Conservation (phyloP, 176 grass and related monocot genomes). For the Carex pumila region DNA sequence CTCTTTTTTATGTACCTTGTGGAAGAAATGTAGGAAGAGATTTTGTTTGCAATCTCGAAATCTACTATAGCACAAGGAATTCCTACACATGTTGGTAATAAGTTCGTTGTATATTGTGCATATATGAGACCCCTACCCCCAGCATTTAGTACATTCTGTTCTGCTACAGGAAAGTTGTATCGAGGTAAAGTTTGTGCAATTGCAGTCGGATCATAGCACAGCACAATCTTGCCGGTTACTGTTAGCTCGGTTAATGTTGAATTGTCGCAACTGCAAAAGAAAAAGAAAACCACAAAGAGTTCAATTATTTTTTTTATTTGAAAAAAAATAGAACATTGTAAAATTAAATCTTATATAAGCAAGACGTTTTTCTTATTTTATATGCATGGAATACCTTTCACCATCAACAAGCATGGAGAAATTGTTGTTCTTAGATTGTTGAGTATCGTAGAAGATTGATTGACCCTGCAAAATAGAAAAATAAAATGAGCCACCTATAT, state of each 20-base stretch:
- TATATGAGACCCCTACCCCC: constrained; percentile 35
- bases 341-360: not conserved
- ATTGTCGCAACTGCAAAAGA: not conserved
- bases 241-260: not conserved
- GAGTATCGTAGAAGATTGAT: constrained; percentile 19
- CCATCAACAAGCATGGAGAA: constrained; percentile 10
- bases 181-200: not conserved
- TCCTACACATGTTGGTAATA: not conserved
- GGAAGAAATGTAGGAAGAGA: not conserved
- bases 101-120: constrained; percentile 4
- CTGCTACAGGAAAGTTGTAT: not conserved
- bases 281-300: not conserved
- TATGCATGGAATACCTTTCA: not conserved
- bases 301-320: not conserved
- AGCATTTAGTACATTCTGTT: not conserved
- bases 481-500: not conserved
- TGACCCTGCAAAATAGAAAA: constrained; percentile 21
- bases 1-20: not conserved
- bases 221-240: constrained; percentile 12
- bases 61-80: constrained; percentile 24
- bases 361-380: not conserved
- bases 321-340: not conserved
- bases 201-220: constrained; percentile 1
- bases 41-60: constrained; percentile 24
- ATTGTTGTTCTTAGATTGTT: not conserved